Percentiles rank a stretch among this genome's conserved stretches.
Evolutionary conservation across 2,329 filamentous ascomycete genomes (phyloP).

Genomic region (Magnaporthales sp.): DNA sequence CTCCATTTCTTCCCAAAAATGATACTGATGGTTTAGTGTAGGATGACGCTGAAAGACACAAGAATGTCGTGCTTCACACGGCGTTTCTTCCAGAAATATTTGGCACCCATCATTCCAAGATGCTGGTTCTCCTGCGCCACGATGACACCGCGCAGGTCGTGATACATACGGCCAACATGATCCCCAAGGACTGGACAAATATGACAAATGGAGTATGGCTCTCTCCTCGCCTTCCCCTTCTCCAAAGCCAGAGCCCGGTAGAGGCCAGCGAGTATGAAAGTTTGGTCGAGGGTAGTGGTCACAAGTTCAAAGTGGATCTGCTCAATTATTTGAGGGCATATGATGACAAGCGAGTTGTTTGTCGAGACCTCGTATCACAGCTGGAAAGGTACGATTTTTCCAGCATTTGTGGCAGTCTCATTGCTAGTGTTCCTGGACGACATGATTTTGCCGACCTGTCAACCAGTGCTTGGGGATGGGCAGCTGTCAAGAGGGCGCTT

Average conservation of each 20-base stretch:
- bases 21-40: slow-evolving; percentile 19
- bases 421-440: slow-evolving; percentile 71
- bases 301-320: slow-evolving; percentile 67
- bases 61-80: slow-evolving; percentile 61
- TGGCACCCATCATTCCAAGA: slow-evolving; percentile 80
- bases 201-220: slow-evolving; percentile 81
- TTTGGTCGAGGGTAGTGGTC: slow-evolving; percentile 47
- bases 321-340: slow-evolving; percentile 66
- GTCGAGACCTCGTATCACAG: slow-evolving; percentile 43
- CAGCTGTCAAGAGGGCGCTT: slow-evolving; percentile 54
- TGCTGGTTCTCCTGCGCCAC: slow-evolving; percentile 74
- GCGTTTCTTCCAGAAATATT: slow-evolving; percentile 79
- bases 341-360: slow-evolving; percentile 45
- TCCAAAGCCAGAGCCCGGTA: slow-evolving; percentile 10
- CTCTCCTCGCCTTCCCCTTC: slow-evolving; percentile 59
- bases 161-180: slow-evolving; percentile 89
- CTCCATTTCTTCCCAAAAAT: neutral
- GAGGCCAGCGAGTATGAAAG: slow-evolving; percentile 8
- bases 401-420: slow-evolving; percentile 56
- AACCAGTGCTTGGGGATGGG: slow-evolving; percentile 68
- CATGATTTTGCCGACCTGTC: slow-evolving; percentile 40
- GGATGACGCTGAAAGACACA: slow-evolving; percentile 51
- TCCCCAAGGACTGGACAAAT: slow-evolving; percentile 77
- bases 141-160: slow-evolving; percentile 70
- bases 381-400: slow-evolving; percentile 62